Evolutionary conservation across 306 rosid genomes (phyloP), one percentile per base, ranked within the genome.

Genomic region (Luffa aegyptiaca): DNA sequence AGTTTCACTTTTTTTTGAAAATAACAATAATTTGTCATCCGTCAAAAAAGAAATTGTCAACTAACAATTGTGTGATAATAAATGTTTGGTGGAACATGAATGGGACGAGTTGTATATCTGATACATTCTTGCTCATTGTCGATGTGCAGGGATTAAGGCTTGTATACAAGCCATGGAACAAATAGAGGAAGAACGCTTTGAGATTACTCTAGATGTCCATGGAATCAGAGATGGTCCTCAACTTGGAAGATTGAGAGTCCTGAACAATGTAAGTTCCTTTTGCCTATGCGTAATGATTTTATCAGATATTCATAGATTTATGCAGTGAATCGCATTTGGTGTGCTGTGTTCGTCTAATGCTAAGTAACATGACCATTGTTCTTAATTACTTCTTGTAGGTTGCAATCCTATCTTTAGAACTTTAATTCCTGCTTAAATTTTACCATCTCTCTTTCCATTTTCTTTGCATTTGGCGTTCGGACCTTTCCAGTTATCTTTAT

Each of bases 151-250:
- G 99, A 86, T 95, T 61, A 85, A 76, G 81, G 90, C 97, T 58
- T 91, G 93, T 88, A 66, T 83, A 83, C 88, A 87, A 78, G 91
- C 85, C 82, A 82, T 79, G 91, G 66, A 88, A 68, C 87, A 83
- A 78, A 92, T 95, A 80, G 86, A 85, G 66, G 97, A 95, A 83
- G 88, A 91, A 83, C 48, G 18, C 70, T 90, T 90, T 70, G 99
- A 95, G 88, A 88, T 93, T 76, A 78, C 58, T 31, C 77, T 84
- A 18, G 99, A 95, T 82, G 79, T 82, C 68, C 92, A 95, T 81
- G 97, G 99, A 85, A 85, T 87, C 63, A 84, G 59, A 77, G 93
- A 87, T 82, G 99, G 99, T 59, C 97, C 99, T 85, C 88, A 81
- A 65, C 88, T 86, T 81, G 99, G 99, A 75, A 84, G 99, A 88